Percentiles rank a stretch among this genome's conserved stretches.
Conservation (phyloP, 106 monocot genomes). For the Apostasia ramifera region DNA sequence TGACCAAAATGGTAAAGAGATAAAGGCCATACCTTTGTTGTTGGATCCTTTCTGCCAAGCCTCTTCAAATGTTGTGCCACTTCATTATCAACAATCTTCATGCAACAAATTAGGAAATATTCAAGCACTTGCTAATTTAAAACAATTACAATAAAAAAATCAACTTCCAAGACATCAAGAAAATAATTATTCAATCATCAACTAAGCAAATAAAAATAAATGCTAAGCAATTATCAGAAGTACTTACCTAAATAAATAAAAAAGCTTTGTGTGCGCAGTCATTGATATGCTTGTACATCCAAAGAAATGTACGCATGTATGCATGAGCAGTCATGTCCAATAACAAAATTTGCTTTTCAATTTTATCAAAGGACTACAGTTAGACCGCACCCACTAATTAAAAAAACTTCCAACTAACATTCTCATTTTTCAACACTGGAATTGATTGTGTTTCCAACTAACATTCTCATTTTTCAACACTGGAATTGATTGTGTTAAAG, state of each 20-base stretch:
- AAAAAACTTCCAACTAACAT: no score
- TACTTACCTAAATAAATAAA: neutral
- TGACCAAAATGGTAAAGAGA: neutral
- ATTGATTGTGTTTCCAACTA: no score
- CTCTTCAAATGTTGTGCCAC: conserved; percentile 79
- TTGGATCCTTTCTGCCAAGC: conserved; percentile 88
- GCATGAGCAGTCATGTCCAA: no score
- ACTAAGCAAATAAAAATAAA: conserved; percentile 3
- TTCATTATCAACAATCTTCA: conserved; percentile 75
- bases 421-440: no score
- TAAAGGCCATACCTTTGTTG: conserved; percentile 64
- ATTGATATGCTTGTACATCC: neutral
- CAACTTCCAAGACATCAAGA: neutral
- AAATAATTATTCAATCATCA: neutral
- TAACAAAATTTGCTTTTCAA: no score
- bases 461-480: no score
- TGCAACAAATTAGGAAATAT: neutral
- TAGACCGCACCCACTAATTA: no score
- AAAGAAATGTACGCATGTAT: no score
- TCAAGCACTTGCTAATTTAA: neutral
- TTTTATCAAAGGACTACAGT: no score
- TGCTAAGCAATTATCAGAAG: neutral
- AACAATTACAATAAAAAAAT: neutral
- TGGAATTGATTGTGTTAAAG: no score
- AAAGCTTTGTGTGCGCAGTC: no score